These are phyloP conservation scores for Auricularia heimuer DNA, from an alignment of 768 basidiomycete genomes.

Conservation along the genomic window DNA sequence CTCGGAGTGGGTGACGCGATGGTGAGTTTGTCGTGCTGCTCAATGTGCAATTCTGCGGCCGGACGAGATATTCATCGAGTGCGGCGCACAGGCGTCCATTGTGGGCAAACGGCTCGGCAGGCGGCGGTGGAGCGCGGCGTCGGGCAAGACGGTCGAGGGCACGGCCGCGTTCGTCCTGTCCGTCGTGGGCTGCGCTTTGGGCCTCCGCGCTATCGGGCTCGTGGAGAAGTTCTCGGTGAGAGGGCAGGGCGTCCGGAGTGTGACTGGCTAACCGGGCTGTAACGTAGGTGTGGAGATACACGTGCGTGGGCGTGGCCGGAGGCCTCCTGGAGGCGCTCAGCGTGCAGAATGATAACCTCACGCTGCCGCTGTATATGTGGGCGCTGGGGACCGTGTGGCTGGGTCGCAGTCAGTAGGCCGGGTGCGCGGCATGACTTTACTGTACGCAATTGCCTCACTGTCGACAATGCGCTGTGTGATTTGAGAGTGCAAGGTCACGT, in stretches of 20 bases:
- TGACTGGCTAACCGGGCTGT: too few relatives aligned
- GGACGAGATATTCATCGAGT: slow-evolving; percentile 2
- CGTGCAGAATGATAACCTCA: slow-evolving; percentile 95
- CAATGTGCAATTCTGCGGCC: too few relatives aligned
- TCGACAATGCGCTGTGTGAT: too few relatives aligned
- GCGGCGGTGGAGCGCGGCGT: slow-evolving; percentile 74
- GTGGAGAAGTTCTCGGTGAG: slow-evolving; percentile 71
- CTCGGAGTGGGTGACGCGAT: slow-evolving; percentile 91
- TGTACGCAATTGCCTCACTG: too few relatives aligned
- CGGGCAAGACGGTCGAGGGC: slow-evolving; percentile 86
- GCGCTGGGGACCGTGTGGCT: slow-evolving; percentile 15
- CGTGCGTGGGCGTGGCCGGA: slow-evolving; percentile 48
- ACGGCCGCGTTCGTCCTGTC: slow-evolving; percentile 72
- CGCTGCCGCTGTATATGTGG: slow-evolving; percentile 94
- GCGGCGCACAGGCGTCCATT: slow-evolving; percentile 66
- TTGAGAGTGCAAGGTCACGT: too few relatives aligned
- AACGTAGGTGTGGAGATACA: slow-evolving; percentile 55
- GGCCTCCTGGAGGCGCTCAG: slow-evolving; percentile 83
- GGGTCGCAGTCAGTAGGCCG: not conserved
- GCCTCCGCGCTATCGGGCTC: slow-evolving; percentile 59
- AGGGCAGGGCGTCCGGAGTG: slow-evolving; percentile 7
- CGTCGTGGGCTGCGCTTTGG: slow-evolving; percentile 57
- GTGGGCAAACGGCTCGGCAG: slow-evolving; percentile 78
- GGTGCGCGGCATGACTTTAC: too few relatives aligned
- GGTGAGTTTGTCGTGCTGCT: slow-evolving; percentile 27